A percentile compares a stretch with the other conserved stretches of the same genome.
phyloP scores from a whole-genome alignment of 23 red algal species.

The Cyanidium caldarium region DNA sequence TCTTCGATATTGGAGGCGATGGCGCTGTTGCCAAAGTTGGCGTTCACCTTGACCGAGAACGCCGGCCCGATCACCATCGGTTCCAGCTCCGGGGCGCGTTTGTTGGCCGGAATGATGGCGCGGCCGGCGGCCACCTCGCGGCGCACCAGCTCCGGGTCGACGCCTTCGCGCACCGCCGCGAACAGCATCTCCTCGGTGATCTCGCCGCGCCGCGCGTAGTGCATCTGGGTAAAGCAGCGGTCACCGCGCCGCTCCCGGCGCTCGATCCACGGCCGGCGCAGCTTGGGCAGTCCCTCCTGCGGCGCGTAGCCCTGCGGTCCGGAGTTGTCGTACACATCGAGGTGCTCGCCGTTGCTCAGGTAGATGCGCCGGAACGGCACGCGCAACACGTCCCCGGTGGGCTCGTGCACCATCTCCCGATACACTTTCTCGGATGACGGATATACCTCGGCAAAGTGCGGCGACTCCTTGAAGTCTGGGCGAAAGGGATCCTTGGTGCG shows the following conservation, averaged over 20 bases:
- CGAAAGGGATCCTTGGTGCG: slow-evolving; percentile 56
- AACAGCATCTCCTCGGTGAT: slow-evolving; percentile 99
- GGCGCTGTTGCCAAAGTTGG: slow-evolving; percentile 92
- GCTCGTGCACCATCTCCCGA: slow-evolving; percentile 24
- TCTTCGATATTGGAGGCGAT: slow-evolving; percentile 86
- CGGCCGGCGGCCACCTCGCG: slow-evolving; percentile 73
- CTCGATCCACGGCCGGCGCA: slow-evolving; percentile 61
- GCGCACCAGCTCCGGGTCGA: slow-evolving; percentile 91
- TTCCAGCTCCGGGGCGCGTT: slow-evolving; percentile 64
- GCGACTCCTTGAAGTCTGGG: slow-evolving; percentile 45
- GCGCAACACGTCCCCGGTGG: slow-evolving; percentile 26
- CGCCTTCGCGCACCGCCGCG: slow-evolving; percentile 65
- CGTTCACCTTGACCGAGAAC: slow-evolving; percentile 97
- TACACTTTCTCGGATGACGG: slow-evolving; percentile 51
- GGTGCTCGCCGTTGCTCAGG: slow-evolving; percentile 36
- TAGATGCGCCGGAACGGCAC: slow-evolving; percentile 62
- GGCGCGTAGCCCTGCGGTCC: slow-evolving; percentile 72
- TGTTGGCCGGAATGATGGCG: slow-evolving; percentile 94
- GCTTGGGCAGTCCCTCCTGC: slow-evolving; percentile 64
- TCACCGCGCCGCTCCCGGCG: slow-evolving; percentile 59
- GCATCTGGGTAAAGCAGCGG: slow-evolving; percentile 79
- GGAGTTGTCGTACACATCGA: slow-evolving; percentile 93
- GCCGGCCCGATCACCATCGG: slow-evolving; percentile 93
- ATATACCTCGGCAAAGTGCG: slow-evolving; percentile 63
- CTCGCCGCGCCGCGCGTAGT: slow-evolving; percentile 71